Evolutionary conservation across 2,329 filamentous ascomycete genomes (phyloP), one percentile per base, ranked within the genome.

Genomic region (Botrytis porri): DNA sequence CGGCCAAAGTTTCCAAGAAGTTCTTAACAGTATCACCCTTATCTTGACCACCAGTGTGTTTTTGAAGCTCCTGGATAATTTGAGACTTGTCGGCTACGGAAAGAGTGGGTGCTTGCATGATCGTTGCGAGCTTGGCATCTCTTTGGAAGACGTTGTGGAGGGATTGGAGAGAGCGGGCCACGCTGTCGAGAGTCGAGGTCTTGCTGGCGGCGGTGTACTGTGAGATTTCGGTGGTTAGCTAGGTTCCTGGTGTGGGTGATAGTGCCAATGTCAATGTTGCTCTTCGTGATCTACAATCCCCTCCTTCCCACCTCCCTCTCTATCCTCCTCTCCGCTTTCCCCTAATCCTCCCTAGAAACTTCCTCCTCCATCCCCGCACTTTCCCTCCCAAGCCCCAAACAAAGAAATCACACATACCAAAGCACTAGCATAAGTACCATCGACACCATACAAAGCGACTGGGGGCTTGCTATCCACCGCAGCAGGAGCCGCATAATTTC

Each of bases 351-450:
- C 32, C 41, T 45, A 22, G n/a, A 29, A 16, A 29, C 51, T 35
- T 43, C 41, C n/a, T 35, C 73, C 18, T 60, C 72, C 74, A 73
- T 72, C 51, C 25, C 63, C 54, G 59, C 48, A 59, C 20, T 65
- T 65, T 35, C 18, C 51, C 60, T 6, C 25, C 62, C 45, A 29
- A 32, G 25, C 9, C 18, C 37, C 41, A 54, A 66, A 32, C 37
- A 71, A 18, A 57, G 51, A 57, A 39, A 67, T 57, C 69, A 70
- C 74, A 83, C 93, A 84, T 95, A 99, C 96, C 91, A 99, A 89
- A 87, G 96, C 96, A 86, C 92, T 94, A 83, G 96, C 96, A 87
- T 99, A 99, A 83, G 95, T 98, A 85, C 96, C 96, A 85, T 98
- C 96, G 82, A 99, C 87, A 80, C 96, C 96, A 85, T 94, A 99